Evolutionary conservation across 2,329 filamentous ascomycete genomes (phyloP).

Genomic region (Kalmusia sp.): DNA sequence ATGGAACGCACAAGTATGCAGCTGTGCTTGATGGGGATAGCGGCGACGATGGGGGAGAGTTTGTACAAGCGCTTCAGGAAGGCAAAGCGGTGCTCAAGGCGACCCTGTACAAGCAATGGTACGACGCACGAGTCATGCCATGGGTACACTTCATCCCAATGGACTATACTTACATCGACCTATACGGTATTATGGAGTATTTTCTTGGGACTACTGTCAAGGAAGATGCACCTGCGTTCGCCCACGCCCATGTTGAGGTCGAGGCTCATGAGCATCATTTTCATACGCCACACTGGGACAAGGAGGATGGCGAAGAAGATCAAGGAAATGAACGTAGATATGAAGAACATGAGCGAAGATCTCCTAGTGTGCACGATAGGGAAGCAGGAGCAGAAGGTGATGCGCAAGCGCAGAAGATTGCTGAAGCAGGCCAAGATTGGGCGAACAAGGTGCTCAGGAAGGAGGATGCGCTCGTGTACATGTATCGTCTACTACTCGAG

Average conservation of each 20-base stretch:
- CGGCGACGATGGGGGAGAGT: constrained; percentile 24
- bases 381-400: constrained; percentile 50
- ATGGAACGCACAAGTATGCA: constrained; percentile 52
- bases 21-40: constrained; percentile 72
- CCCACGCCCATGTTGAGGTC: constrained; percentile 21
- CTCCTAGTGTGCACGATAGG: not conserved
- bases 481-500: constrained; percentile 63
- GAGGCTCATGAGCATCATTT: constrained; percentile 24
- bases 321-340: not conserved
- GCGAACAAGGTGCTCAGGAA: constrained; percentile 70
- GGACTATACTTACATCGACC: constrained; percentile 75
- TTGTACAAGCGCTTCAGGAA: constrained; percentile 63
- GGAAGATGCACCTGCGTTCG: constrained; percentile 7
- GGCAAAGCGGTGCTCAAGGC: constrained; percentile 76
- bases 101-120: constrained; percentile 81
- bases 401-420: constrained; percentile 67
- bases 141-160: constrained; percentile 86
- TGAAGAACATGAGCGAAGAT: not conserved
- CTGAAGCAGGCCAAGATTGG: constrained; percentile 70
- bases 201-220: constrained; percentile 67
- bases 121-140: constrained; percentile 70
- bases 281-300: constrained; percentile 13
- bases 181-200: constrained; percentile 79
- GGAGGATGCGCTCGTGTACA: constrained; percentile 78
- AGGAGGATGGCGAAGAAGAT: not conserved